Evolutionary conservation across 768 basidiomycete species (phyloP), one percentile per base, ranked within the genome.

Genomic region (Boletus reticulatus): DNA sequence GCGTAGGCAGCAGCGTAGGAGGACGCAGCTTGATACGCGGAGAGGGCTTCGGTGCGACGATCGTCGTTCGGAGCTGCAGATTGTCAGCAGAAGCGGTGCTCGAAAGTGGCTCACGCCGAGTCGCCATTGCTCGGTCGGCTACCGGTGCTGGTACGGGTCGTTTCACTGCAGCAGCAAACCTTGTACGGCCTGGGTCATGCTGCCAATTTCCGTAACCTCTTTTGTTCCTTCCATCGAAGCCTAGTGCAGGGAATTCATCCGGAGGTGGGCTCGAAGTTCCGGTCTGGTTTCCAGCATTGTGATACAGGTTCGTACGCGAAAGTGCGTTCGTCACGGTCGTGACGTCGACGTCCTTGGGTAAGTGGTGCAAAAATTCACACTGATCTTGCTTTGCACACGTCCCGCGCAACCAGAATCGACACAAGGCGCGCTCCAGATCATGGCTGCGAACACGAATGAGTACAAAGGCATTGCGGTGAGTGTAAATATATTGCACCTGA

Each of bases 321-420:
- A 93, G 82, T 24, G 84, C 85, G 37, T 80, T 77, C 57, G 83
- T 84, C 52, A 94, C 76, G 55, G 82, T 79, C 42, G 84, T 71
- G 37, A 93, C 80, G 66, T 97, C 94, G 39, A 89, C 86, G 60
- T 94, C 88, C 62, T 89, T 86, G 7, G 92, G 93, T 6, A 95
- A 76, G 68, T 92, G 90, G 67, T 97, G 95, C 67, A 97, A 73
- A 73, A 98, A 98, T 74, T 98, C 97, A 83, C 95, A 98, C 60
- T 82, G 84, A 54, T 96, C 94, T 52, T 94, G 91, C 72, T 99
- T 99, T 31, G 95, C 92, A 67, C 97, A 99, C 43, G 94, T 94
- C 6, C 96, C 96, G 48, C 95, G 84, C 31, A 99, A 81, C 97
- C 97, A 99, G 77, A 99, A 99, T 36, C 97, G 88, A 74, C 91